phyloP scores from a whole-genome alignment of 768 basidiomycete genomes.

The Sporobolomyces roseus region DNA sequence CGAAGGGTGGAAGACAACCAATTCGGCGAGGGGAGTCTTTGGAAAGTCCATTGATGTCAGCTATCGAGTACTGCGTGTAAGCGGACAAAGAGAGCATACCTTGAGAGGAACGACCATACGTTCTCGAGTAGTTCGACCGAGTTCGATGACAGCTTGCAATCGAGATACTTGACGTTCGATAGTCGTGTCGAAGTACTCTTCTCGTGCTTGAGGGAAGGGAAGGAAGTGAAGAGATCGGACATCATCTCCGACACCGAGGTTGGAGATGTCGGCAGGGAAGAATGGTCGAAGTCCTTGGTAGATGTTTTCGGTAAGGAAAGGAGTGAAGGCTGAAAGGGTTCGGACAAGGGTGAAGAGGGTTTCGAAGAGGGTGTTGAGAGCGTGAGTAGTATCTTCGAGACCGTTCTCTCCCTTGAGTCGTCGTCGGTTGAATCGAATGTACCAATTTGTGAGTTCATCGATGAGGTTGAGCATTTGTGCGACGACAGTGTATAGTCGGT shows the following conservation, averaged over 20 bases:
- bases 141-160: slow-evolving; percentile 91
- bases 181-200: slow-evolving; percentile 87
- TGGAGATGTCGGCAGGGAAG: slow-evolving; percentile 67
- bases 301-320: slow-evolving; percentile 93
- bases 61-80: not conserved
- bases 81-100: slow-evolving; percentile 53
- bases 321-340: slow-evolving; percentile 98
- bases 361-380: slow-evolving; percentile 94
- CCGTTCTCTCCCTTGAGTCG: slow-evolving; percentile 94
- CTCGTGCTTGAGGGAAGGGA: slow-evolving; percentile 84
- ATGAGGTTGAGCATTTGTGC: slow-evolving; percentile 87
- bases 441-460: slow-evolving; percentile 98
- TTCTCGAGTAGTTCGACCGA: slow-evolving; percentile 83
- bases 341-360: slow-evolving; percentile 87
- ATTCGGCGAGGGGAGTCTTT: slow-evolving; percentile 85
- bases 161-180: slow-evolving; percentile 92
- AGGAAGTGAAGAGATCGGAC: slow-evolving; percentile 92
- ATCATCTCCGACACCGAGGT: slow-evolving; percentile 58
- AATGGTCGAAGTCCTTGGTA: slow-evolving; percentile 85
- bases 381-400: slow-evolving; percentile 74
- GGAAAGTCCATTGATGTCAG: not conserved
- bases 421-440: slow-evolving; percentile 96
- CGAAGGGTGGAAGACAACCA: slow-evolving; percentile 89
- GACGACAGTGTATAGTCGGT: slow-evolving; percentile 94
- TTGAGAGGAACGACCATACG: slow-evolving; percentile 80